Percentiles rank a stretch among this genome's conserved stretches.
These are phyloP conservation scores for Chlamydomonas incerta DNA, from an alignment of 139 green algal species.

Conservation along the genomic window DNA sequence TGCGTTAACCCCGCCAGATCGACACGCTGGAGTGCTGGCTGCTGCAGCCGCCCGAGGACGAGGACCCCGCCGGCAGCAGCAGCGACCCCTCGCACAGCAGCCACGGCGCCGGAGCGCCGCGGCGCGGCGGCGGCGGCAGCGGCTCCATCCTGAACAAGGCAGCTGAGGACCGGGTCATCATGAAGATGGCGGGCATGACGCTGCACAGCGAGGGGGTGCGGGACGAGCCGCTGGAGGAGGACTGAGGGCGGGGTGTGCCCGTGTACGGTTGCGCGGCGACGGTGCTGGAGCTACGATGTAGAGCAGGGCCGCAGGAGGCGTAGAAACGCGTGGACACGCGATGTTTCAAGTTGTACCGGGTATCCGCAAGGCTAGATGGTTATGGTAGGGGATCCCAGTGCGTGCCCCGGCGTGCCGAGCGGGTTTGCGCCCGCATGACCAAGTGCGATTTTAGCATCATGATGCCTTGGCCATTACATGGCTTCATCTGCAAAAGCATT, in stretches of 20 bases:
- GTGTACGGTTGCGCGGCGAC: no score
- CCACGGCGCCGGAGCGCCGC: background rate
- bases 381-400: no score
- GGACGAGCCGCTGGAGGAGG: constrained; percentile 31
- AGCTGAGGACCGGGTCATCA: constrained; percentile 51
- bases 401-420: no score
- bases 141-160: constrained; percentile 27
- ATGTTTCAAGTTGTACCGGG: no score
- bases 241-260: no score
- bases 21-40: constrained; percentile 64
- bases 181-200: constrained; percentile 52
- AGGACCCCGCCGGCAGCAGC: constrained; percentile 26
- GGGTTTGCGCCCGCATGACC: no score
- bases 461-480: no score
- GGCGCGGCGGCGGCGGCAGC: background rate
- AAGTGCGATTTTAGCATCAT: no score
- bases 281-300: no score
- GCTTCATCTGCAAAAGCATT: no score
- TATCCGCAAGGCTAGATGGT: no score
- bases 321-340: no score
- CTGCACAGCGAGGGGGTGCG: constrained; percentile 35
- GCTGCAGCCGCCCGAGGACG: constrained; percentile 50
- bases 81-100: background rate
- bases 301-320: background rate
- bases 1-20: constrained; percentile 33